Conservation (phyloP, 257 asterid genomes). For the Fraxinus anomala region DNA sequence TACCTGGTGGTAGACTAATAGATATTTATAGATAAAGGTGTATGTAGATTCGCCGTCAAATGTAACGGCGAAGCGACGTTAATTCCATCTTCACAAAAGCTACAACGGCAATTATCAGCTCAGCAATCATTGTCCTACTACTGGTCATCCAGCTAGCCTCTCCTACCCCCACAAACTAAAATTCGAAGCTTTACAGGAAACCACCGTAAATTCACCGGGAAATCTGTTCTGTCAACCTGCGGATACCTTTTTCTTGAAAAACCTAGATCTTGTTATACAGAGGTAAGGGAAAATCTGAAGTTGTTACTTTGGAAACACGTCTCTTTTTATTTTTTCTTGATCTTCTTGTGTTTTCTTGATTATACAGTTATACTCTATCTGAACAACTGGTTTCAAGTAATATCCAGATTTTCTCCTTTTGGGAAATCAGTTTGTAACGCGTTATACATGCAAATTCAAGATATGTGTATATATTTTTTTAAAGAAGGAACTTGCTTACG, state of each 20-base stretch:
- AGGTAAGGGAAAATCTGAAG: slow-evolving; percentile 30
- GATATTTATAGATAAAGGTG: not conserved
- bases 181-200: slow-evolving; percentile 42
- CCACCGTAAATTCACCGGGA: slow-evolving; percentile 36
- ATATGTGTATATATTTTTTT: not conserved
- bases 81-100: slow-evolving; percentile 5
- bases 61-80: slow-evolving; percentile 45
- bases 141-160: slow-evolving; percentile 8
- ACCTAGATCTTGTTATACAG: not conserved
- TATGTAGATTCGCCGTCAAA: slow-evolving; percentile 37
- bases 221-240: slow-evolving; percentile 6
- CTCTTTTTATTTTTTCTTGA: not conserved
- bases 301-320: not conserved
- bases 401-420: not conserved
- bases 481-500: not conserved
- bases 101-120: slow-evolving; percentile 32
- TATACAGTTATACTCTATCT: not conserved
- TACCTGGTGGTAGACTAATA: not conserved
- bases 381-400: not conserved
- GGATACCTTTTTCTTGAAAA: not conserved
- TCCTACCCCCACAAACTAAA: not conserved
- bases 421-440: not conserved
- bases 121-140: not conserved
- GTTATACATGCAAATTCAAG: slow-evolving; percentile 31
- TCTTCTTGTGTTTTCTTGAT: not conserved